A percentile compares a stretch with the other conserved stretches of the same genome.
Conservation (phyloP, 805 yeast genomes). For the Yamadazyma nakazawae region DNA sequence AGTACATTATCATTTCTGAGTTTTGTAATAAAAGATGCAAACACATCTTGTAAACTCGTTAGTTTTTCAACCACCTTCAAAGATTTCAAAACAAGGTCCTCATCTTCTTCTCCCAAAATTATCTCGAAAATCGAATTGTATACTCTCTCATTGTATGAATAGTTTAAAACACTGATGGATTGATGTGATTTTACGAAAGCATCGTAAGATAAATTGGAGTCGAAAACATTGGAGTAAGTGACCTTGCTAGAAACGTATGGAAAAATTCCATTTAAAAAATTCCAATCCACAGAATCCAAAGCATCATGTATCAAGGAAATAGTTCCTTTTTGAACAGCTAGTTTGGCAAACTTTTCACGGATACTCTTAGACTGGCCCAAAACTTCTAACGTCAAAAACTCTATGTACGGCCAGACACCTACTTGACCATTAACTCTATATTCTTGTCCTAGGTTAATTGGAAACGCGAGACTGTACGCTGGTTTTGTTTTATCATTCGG, state of each 20-base stretch:
- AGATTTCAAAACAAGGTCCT: constrained; percentile 22
- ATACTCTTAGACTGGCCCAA: constrained; percentile 51
- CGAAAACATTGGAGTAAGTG: constrained; percentile 26
- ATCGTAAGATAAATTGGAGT: constrained; percentile 15
- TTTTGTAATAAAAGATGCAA: constrained; percentile 10
- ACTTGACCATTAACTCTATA: constrained; percentile 46
- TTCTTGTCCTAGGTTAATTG: constrained; percentile 57
- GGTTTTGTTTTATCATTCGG: constrained; percentile 26
- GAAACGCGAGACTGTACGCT: constrained; percentile 48
- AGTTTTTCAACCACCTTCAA: constrained; percentile 24
- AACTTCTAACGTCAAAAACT: constrained; percentile 64
- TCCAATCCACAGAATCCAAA: constrained; percentile 36
- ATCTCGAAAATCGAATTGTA: constrained; percentile 55
- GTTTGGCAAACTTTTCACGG: constrained; percentile 27
- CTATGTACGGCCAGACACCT: constrained; percentile 80
- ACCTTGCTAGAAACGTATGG: constrained; percentile 25
- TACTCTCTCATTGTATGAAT: constrained; percentile 57
- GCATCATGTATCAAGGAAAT: constrained; percentile 48
- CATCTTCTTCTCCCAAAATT: constrained; percentile 58
- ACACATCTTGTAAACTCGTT: constrained; percentile 30
- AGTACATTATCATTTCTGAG: not conserved
- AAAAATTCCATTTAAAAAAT: constrained; percentile 48
- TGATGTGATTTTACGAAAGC: constrained; percentile 61
- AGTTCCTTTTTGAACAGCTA: constrained; percentile 51
- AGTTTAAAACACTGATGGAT: constrained; percentile 60